A percentile compares a stretch with the other conserved stretches of the same genome.
phyloP scores from a whole-genome alignment of 2,329 filamentous ascomycete species.

The Dactylellina parvicollis region DNA sequence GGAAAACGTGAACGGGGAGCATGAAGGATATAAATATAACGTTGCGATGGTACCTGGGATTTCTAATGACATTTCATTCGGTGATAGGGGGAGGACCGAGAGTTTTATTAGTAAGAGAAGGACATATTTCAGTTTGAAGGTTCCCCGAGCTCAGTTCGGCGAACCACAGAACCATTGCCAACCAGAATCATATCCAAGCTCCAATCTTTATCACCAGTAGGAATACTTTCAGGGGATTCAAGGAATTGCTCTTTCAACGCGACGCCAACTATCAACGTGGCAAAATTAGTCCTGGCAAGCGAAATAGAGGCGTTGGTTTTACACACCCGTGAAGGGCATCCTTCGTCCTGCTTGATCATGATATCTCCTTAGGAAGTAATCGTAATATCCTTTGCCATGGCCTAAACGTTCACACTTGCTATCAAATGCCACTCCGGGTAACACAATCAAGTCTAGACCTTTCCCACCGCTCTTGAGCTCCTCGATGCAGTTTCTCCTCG shows the following conservation, averaged over 20 bases:
- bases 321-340: constrained; percentile 69
- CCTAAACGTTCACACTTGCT: constrained; percentile 78
- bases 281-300: constrained; percentile 63
- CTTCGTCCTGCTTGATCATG: constrained; percentile 61
- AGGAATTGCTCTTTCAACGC: constrained; percentile 88
- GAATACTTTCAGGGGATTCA: constrained; percentile 65
- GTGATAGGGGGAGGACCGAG: not conserved
- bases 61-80: not conserved
- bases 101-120: not conserved
- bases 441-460: constrained; percentile 82
- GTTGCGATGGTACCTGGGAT: constrained; percentile 10
- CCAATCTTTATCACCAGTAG: constrained; percentile 64
- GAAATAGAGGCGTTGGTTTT: constrained; percentile 49
- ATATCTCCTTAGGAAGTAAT: constrained; percentile 87
- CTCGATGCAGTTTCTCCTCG: constrained; percentile 69
- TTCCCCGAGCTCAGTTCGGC: constrained; percentile 29
- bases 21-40: constrained; percentile 33
- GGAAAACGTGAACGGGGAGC: not conserved
- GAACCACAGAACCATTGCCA: constrained; percentile 57
- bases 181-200: constrained; percentile 57
- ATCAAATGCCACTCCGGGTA: constrained; percentile 95
- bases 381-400: constrained; percentile 97
- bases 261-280: constrained; percentile 68
- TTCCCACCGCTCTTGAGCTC: constrained; percentile 56
- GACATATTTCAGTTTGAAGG: constrained; percentile 1